Evolutionary conservation across 2,329 filamentous ascomycete genomes (phyloP), one percentile per base, ranked within the genome.

Genomic region (Leptographium wingfieldii): DNA sequence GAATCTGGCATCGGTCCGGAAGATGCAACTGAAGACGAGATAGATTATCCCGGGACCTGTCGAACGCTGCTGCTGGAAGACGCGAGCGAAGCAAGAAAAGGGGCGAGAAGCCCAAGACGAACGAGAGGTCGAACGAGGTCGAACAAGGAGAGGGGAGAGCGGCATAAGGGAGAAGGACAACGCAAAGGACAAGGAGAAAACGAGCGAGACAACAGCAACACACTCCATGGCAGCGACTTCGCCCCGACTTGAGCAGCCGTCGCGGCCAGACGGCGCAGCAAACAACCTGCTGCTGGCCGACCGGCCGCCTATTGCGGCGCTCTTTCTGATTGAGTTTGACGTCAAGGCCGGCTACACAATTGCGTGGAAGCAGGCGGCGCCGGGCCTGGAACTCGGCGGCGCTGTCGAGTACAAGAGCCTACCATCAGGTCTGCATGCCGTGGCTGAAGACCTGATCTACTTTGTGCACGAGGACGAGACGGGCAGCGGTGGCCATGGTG

Each of bases 401-500:
- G 84, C 88, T 29, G 90, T 96, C 68, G 94, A 99, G 74, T 99
- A 91, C 80, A 97, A 96, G 74, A 95, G 90, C 63, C 80, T 99
- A 55, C 94, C 94, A 2, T 97, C 92, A 0, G 94, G 94, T 29
- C 74, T 96, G 56, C 94, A 99, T 73, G 88, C 90, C 60, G 90
- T 97, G 25, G 78, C 86, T 38, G 84, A 92, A 65, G 94, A 99
- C 72, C 78, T 97, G 57, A 89, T 91, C 68, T 99, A 97, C 76
- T 99, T 97, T 71, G 85, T 95, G 52, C 91, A 97, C 69, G 86
- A 83, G 62, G 76, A 83, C 7, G 55, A 56, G 1, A n/a, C 27
- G 12, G 22, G 27, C 14, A 25, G 51, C n/a, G 5, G 9, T 29
- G 33, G 25, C 40, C 14, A 10, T 58, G 78, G 82, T 53, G 38